Evolutionary conservation across 768 basidiomycete species (phyloP), one percentile per base, ranked within the genome.

Genomic region (Dentipellis sp.): DNA sequence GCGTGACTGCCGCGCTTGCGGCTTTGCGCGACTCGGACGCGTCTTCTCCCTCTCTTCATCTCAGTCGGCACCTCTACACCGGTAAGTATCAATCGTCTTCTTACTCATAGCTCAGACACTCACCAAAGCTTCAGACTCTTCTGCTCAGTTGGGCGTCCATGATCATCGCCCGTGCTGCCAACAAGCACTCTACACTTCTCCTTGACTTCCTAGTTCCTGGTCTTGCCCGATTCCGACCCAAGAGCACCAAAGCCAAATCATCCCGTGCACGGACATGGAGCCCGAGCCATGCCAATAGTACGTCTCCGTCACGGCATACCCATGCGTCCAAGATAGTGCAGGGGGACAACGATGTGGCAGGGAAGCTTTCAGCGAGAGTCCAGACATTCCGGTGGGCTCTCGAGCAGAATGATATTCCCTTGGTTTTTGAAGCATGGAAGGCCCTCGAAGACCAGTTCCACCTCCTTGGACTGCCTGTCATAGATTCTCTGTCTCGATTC

Each of bases 131-230:
- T 6, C 29, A 29, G 29, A 29, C 29, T 6, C 6, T 6, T 29
- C 29, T 29, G 29, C 29, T 29, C 29, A 29, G 29, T 6, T 29
- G 29, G 29, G 29, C 29, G 29, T 23, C 53, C 54, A 67, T 67
- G 66, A 59, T 65, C 8, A 53, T 55, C 17, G 55, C 58, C 59
- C 57, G 57, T 50, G 56, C 56, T 14, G 55, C 56, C 40, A 22
- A 36, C 37, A 48, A 36, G 51, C 38, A 62, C 55, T 57, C 46
- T 9, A 23, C 62, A 52, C 58, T 63, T 23, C 62, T 75, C 11
- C 63, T 78, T 46, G 75, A 80, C 61, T 75, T 77, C 59, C 72
- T 80, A 34, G 68, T 68, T 19, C 75, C 77, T 8, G 68, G 67
- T 53, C 59, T 74, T 16, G 59, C 65, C 1, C 52, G 19, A 6